Base-by-base conservation (phyloP, 2,329 filamentous ascomycete genomes). In the Talaromyces sp. region DNA sequence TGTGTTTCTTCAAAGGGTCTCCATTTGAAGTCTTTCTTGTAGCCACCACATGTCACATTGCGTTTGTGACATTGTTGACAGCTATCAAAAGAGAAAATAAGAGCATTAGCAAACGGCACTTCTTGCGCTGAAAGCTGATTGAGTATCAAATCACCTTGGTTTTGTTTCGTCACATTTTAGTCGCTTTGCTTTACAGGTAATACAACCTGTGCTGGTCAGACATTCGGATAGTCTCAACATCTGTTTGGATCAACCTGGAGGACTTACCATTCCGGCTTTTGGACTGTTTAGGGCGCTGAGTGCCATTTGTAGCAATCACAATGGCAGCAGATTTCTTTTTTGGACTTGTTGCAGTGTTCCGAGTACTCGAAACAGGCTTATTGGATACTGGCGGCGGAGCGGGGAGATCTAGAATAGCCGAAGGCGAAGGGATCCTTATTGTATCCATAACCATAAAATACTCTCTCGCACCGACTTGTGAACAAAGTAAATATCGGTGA, bases 1-100 rank as follows among this genome's bases (percentile, higher is more conserved):
- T 35, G 87, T 56, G 85, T 82, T 68, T 90, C 88, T 71, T 88
- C 87, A 70, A 90, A 90, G 0, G 87, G 84, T 61, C 87, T 82
- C 89, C 89, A 91, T 81, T 91, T 90, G 78, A 90, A 91, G 74
- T 90, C 87, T 74, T 90, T 91, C 75, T 87, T 89, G 77, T 91
- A 91, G 41, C 89, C 89, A 65, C 88, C 88, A 72, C 89, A 91
- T 3, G 79, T 74, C 24, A 91, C 88, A 67, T 84, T 87, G 62
- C 88, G 82, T 70, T 85, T 85, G 54, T 85, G 81, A 72, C 88
- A 90, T 78, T 90, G 88, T 65, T 85, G 81, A 71, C 88, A 90
- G 24, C 81, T 83, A 60, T 2, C 16, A 43, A 19, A 45, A 3
- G 31, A 39, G 6, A 8, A 37, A 35, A 35, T 19, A 31, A 8